phyloP scores from a whole-genome alignment of 2,329 filamentous ascomycete species.

The Berkeleyomyces basicola region DNA sequence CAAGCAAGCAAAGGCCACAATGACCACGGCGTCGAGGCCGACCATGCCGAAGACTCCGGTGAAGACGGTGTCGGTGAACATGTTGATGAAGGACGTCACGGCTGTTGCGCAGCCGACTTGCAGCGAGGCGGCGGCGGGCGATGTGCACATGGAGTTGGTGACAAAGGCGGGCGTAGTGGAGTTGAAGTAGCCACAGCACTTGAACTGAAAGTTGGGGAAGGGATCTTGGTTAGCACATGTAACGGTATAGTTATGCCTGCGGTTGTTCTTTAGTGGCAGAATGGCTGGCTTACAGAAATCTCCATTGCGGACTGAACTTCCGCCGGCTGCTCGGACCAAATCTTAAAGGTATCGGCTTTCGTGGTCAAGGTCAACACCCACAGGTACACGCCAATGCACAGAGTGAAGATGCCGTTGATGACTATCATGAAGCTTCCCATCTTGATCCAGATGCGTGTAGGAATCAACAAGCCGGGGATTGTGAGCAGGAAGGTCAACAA shows the following conservation, averaged over 20 bases:
- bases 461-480: conserved; percentile 53
- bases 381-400: conserved; percentile 48
- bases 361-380: conserved; percentile 61
- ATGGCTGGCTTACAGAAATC: conserved; percentile 35
- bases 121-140: conserved; percentile 51
- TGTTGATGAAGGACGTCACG: conserved; percentile 52
- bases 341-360: conserved; percentile 40
- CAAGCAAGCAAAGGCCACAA: conserved; percentile 57
- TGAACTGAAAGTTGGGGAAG: conserved; percentile 34
- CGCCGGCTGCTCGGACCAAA: conserved; percentile 43
- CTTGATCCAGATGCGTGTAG: conserved; percentile 53
- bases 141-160: conserved; percentile 49
- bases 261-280: not conserved
- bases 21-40: conserved; percentile 48
- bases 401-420: conserved; percentile 44
- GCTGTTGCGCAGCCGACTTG: conserved; percentile 52
- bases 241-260: no score
- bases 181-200: conserved; percentile 68
- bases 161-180: conserved; percentile 56
- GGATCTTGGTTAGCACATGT: not conserved
- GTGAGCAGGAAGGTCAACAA: conserved; percentile 53
- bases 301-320: conserved; percentile 53
- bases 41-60: conserved; percentile 68
- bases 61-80: conserved; percentile 59
- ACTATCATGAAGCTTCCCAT: conserved; percentile 47